phyloP scores from a whole-genome alignment of 805 yeast species.

The Cyberlindnera mrakii region DNA sequence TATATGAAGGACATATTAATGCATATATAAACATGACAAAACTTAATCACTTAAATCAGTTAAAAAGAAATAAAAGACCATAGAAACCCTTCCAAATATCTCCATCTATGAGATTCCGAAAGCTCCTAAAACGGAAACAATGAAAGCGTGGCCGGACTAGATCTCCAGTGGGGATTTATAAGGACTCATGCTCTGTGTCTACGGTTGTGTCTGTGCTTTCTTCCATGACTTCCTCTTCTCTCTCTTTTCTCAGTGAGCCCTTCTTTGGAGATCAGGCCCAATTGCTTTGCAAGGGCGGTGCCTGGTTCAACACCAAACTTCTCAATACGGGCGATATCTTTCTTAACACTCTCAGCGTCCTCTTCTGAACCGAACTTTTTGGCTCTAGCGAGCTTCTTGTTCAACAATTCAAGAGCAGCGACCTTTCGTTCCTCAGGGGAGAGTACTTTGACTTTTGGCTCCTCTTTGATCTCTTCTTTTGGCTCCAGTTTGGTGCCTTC shows the following conservation, averaged over 20 bases:
- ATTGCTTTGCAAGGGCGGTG: conserved; percentile 60
- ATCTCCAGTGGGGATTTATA: neutral
- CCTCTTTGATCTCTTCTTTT: conserved; percentile 19
- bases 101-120: no score
- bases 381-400: conserved; percentile 63
- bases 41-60: no score
- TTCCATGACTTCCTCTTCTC: conserved; percentile 7
- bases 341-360: conserved; percentile 46
- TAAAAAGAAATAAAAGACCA: no score
- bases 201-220: neutral
- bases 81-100: no score
- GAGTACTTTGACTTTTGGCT: conserved; percentile 29
- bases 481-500: conserved; percentile 6
- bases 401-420: conserved; percentile 60
- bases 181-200: conserved; percentile 2
- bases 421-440: conserved; percentile 68
- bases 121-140: no score
- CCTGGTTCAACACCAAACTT: conserved; percentile 77
- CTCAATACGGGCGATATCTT: conserved; percentile 63
- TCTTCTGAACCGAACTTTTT: conserved; percentile 65
- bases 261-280: conserved; percentile 39
- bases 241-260: conserved; percentile 6
- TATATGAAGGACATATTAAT: no score
- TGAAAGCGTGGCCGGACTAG: no score
- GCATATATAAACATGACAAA: no score